A percentile compares a stretch with the other conserved stretches of the same genome.
phyloP scores from a whole-genome alignment of 805 yeast genomes.

The Cyberlindnera subsufficiens region DNA sequence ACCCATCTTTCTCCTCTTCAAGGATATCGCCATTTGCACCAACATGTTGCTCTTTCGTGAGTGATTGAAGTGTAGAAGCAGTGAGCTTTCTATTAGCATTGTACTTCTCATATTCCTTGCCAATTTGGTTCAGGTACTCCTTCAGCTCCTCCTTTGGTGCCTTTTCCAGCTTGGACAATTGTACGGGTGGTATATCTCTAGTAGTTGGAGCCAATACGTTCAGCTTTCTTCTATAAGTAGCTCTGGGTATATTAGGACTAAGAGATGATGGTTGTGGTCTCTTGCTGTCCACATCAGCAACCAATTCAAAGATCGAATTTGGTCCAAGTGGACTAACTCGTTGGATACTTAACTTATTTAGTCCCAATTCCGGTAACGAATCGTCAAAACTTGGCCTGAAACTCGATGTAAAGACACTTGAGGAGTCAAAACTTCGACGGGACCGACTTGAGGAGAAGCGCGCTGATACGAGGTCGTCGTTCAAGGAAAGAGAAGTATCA shows the following conservation, averaged over 20 bases:
- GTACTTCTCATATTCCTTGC: slow-evolving; percentile 39
- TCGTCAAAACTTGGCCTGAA: slow-evolving; percentile 31
- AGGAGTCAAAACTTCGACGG: slow-evolving; percentile 28
- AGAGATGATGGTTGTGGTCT: slow-evolving; percentile 23
- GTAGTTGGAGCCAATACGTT: slow-evolving; percentile 64
- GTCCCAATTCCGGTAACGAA: slow-evolving; percentile 30
- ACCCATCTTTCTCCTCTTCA: slow-evolving; percentile 17
- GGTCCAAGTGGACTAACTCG: slow-evolving; percentile 56
- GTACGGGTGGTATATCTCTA: slow-evolving; percentile 80
- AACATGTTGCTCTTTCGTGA: slow-evolving; percentile 11
- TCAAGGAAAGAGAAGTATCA: slow-evolving; percentile 21
- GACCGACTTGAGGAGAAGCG: slow-evolving; percentile 13
- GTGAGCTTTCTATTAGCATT: slow-evolving; percentile 38
- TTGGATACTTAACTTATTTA: slow-evolving; percentile 32
- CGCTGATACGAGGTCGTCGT: slow-evolving; percentile 27
- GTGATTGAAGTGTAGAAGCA: slow-evolving; percentile 21
- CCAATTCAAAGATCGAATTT: slow-evolving; percentile 72
- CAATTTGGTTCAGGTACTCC: slow-evolving; percentile 37
- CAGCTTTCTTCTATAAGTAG: slow-evolving; percentile 32
- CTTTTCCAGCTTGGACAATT: slow-evolving; percentile 46
- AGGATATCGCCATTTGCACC: slow-evolving; percentile 10
- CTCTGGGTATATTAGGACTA: slow-evolving; percentile 23
- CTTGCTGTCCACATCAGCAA: slow-evolving; percentile 50
- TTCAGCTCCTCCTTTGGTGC: slow-evolving; percentile 38
- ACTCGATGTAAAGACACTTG: slow-evolving; percentile 22